A percentile compares a stretch with the other conserved stretches of the same genome.
phyloP scores from a whole-genome alignment of 352 stramenopile species.

The Phytophthora pinifolia region DNA sequence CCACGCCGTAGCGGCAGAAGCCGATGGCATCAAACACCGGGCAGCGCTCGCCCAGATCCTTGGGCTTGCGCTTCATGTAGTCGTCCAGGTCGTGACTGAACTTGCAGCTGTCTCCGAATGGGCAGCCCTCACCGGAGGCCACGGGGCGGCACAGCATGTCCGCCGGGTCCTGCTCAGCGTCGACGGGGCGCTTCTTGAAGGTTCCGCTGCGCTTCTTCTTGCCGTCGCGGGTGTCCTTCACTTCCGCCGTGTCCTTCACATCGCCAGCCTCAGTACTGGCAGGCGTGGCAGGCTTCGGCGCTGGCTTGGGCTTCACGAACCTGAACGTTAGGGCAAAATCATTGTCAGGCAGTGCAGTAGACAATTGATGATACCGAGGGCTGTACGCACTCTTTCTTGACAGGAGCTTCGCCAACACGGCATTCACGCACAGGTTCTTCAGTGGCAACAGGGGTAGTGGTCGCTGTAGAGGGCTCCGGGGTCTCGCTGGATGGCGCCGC shows the following conservation, averaged over 20 bases:
- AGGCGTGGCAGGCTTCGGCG: constrained; percentile 9
- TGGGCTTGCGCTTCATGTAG: constrained; percentile 86
- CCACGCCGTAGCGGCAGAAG: constrained; percentile 92
- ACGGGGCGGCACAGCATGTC: constrained; percentile 69
- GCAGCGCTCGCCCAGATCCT: constrained; percentile 78
- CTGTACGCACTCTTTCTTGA: constrained; percentile 48
- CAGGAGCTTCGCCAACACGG: constrained; percentile 37
- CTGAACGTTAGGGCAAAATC: constrained; percentile 23
- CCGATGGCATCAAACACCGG: constrained; percentile 80
- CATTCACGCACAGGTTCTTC: constrained; percentile 13
- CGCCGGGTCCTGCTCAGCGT: constrained; percentile 59
- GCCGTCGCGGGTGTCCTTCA: constrained; percentile 16
- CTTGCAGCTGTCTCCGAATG: constrained; percentile 81
- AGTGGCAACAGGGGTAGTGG: background rate
- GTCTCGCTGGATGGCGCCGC: constrained; percentile 1
- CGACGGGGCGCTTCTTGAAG: constrained; percentile 87
- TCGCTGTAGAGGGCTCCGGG: background rate
- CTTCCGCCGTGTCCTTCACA: background rate
- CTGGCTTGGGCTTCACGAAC: constrained; percentile 59
- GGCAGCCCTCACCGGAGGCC: constrained; percentile 59
- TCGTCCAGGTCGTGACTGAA: constrained; percentile 84
- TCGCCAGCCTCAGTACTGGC: background rate
- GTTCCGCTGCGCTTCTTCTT: constrained; percentile 56
- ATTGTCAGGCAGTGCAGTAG: background rate
- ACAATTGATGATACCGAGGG: constrained; percentile 3